Conservation (phyloP, 2,329 filamentous ascomycete genomes). For the Sporothrix variecibatus region DNA sequence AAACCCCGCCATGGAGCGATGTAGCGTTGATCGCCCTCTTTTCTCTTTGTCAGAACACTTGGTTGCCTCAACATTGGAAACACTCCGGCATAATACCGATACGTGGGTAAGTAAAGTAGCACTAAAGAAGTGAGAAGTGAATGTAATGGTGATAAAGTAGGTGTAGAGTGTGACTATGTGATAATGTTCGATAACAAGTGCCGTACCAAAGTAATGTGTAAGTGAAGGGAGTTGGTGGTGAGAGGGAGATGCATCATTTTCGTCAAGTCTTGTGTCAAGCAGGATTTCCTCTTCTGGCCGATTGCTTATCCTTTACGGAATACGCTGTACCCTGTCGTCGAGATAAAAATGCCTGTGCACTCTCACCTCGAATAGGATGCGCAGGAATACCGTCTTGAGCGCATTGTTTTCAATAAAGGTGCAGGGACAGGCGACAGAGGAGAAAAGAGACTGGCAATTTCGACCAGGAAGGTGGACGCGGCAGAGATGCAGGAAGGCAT, state of each 20-base stretch:
- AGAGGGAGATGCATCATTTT: background rate
- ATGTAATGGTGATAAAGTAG: background rate
- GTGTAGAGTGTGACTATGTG: background rate
- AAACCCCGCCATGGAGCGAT: background rate
- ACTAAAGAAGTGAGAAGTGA: no score
- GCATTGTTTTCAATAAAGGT: background rate
- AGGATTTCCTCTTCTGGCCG: background rate
- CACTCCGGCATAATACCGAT: background rate
- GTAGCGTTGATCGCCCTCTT: background rate
- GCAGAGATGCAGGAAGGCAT: background rate
- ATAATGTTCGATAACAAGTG: background rate
- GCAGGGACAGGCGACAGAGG: background rate
- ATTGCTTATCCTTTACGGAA: background rate
- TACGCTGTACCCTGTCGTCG: background rate
- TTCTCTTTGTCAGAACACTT: background rate
- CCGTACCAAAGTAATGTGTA: background rate
- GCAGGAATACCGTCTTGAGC: background rate
- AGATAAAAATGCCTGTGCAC: background rate
- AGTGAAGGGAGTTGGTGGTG: background rate
- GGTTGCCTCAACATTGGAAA: background rate
- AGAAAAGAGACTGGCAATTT: background rate
- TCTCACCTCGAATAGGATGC: background rate
- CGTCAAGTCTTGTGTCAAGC: background rate
- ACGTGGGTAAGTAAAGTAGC: background rate
- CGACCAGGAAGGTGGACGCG: background rate